These are phyloP conservation scores for Allium fistulosum DNA, from an alignment of 106 monocot genomes.

Conservation along the genomic window DNA sequence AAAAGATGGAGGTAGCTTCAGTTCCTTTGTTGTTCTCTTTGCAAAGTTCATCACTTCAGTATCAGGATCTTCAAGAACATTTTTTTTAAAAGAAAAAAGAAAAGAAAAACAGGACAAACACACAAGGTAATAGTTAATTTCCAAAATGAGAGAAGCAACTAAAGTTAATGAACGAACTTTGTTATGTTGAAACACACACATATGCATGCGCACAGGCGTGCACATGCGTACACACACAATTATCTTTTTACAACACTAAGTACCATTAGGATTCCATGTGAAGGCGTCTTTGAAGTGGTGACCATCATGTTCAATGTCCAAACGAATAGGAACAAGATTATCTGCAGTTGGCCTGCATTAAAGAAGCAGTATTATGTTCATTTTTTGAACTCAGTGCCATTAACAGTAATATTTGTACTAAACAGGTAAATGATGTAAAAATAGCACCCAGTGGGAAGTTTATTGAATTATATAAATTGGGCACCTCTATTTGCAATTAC, in stretches of 20 bases:
- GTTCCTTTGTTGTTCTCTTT: conserved; percentile 85
- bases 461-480: not conserved
- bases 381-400: not conserved
- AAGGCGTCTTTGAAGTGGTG: conserved; percentile 82
- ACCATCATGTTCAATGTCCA: conserved; percentile 80
- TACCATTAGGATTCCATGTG: conserved; percentile 91
- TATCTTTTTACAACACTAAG: no score
- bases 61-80: conserved; percentile 63
- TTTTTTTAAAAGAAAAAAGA: no score
- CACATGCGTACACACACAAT: no score
- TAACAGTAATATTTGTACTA: not conserved
- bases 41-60: conserved; percentile 75
- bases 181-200: no score
- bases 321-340: conserved; percentile 79
- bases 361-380: not conserved
- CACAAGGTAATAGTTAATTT: not conserved
- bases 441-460: not conserved
- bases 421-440: not conserved
- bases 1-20: conserved; percentile 76
- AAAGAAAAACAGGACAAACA: not conserved
- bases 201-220: no score
- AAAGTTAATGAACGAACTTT: no score
- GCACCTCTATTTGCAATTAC: not conserved
- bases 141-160: no score
- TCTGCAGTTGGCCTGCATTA: conserved; percentile 75